These are phyloP conservation scores for Isabelozyma heimii DNA, from an alignment of 805 yeast genomes.

Conservation along the genomic window DNA sequence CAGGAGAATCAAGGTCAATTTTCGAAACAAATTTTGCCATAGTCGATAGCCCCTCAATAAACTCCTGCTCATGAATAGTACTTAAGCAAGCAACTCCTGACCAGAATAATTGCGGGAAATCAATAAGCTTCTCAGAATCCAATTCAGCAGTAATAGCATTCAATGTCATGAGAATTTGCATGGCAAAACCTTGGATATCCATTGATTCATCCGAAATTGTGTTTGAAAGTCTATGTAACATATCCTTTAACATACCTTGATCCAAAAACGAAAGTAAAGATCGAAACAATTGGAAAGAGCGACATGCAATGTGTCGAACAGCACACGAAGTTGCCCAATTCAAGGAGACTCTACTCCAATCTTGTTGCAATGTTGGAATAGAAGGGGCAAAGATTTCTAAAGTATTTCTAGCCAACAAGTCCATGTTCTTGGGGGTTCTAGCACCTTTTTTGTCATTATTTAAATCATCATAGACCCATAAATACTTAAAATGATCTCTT, in stretches of 20 bases:
- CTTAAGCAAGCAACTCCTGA: conserved; percentile 86
- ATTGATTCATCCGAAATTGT: conserved; percentile 86
- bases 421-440: conserved; percentile 85
- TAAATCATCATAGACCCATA: conserved; percentile 89
- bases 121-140: conserved; percentile 71
- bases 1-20: conserved; percentile 81
- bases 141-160: conserved; percentile 89
- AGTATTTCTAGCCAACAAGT: conserved; percentile 60
- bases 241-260: conserved; percentile 84
- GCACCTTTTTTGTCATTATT: conserved; percentile 73
- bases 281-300: conserved; percentile 91
- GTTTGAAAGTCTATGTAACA: conserved; percentile 89
- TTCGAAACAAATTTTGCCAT: conserved; percentile 80
- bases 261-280: conserved; percentile 79
- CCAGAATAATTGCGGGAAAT: conserved; percentile 95
- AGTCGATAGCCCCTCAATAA: conserved; percentile 80
- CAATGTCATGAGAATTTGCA: conserved; percentile 95
- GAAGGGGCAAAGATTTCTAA: conserved; percentile 52
- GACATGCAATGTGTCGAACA: conserved; percentile 93
- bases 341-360: conserved; percentile 83
- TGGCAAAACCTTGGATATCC: conserved; percentile 94
- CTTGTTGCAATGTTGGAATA: conserved; percentile 58
- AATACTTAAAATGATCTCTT: conserved; percentile 39
- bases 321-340: conserved; percentile 98
- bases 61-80: conserved; percentile 91